Evolutionary conservation across 495 filamentous ascomycete species (phyloP).

Genomic region (Platismatia glauca): DNA sequence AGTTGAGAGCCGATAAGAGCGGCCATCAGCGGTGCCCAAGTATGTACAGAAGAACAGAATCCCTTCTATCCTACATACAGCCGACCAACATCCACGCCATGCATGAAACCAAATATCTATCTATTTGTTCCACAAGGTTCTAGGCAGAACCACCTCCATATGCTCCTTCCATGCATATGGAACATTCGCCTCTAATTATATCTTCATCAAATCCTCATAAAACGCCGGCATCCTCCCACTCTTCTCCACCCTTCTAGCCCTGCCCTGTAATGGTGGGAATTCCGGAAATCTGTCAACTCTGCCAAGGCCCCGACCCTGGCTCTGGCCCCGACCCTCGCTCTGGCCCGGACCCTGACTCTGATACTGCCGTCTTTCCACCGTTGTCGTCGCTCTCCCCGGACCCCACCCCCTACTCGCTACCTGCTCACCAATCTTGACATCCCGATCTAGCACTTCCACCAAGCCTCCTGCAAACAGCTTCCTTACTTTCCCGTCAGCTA

Average conservation of each 20-base stretch:
- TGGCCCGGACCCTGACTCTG: not conserved
- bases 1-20: not conserved
- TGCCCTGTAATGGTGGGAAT: not conserved
- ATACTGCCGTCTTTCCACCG: not conserved
- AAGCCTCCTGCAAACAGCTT: conserved; percentile 34
- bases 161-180: not conserved
- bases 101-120: not conserved
- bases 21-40: not conserved
- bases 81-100: not conserved
- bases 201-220: conserved; percentile 11
- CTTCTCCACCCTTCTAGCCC: not conserved
- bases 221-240: conserved; percentile 11
- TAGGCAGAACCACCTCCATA: not conserved
- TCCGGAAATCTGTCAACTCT: conserved; percentile 2
- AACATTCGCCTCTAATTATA: not conserved
- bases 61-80: not conserved
- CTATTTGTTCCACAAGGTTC: not conserved
- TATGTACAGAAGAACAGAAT: not conserved
- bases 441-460: conserved; percentile 33
- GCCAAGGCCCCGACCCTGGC: not conserved
- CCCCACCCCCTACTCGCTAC: conserved; percentile 11
- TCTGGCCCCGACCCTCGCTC: not conserved
- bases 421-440: conserved; percentile 13
- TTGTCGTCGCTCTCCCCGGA: not conserved
- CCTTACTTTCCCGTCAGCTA: conserved; percentile 35